phyloP scores from a whole-genome alignment of 148 eudicot genomes.

The Rhododendron molle region DNA sequence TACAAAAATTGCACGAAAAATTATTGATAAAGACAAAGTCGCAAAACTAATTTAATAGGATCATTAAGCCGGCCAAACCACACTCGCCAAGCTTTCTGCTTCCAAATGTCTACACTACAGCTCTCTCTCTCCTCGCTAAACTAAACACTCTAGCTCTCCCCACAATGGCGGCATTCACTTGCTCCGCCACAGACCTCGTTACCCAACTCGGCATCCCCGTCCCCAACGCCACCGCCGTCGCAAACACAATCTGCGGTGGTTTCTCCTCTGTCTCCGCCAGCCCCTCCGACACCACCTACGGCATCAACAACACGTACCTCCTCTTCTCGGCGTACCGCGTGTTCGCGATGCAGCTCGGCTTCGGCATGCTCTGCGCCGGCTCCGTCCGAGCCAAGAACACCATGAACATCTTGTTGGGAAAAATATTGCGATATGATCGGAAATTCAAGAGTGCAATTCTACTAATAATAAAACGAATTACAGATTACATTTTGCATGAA shows the following conservation, averaged over 20 bases:
- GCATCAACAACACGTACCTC: constrained; percentile 44
- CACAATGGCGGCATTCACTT: not conserved
- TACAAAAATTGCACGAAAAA: no score
- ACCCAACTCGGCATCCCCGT: constrained; percentile 18
- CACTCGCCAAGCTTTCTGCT: no score
- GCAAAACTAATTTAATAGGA: no score
- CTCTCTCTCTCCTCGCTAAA: no score
- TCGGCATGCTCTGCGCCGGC: constrained; percentile 60
- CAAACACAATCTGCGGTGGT: constrained; percentile 16
- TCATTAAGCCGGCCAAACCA: no score
- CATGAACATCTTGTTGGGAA: constrained; percentile 54
- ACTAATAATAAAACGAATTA: no score
- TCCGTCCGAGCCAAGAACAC: constrained; percentile 56
- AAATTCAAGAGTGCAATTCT: no score
- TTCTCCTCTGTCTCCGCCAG: constrained; percentile 8
- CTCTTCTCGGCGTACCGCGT: constrained; percentile 49
- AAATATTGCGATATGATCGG: no score
- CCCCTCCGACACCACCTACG: constrained; percentile 38
- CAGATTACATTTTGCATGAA: no score
- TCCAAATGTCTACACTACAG: no score
- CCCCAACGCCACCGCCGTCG: constrained; percentile 35
- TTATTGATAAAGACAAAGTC: no score
- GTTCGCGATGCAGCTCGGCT: constrained; percentile 55
- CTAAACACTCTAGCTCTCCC: no score
- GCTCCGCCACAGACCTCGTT: constrained; percentile 29